A percentile compares a stretch with the other conserved stretches of the same genome.
Conservation (phyloP, 768 basidiomycete genomes). For the Sistotremastrum niveocremeum region DNA sequence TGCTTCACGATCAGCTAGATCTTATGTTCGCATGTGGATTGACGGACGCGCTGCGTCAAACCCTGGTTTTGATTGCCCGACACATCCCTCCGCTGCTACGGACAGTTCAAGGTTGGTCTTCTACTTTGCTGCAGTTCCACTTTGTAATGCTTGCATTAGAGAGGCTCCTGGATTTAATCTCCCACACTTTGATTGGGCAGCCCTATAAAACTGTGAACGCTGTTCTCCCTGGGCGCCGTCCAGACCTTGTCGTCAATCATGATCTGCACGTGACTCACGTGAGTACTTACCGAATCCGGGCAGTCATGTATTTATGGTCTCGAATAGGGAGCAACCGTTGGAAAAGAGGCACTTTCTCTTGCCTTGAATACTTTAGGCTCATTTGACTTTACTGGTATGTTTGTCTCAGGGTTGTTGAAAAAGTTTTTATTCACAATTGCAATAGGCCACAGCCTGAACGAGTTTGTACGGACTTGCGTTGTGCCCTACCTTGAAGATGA, state of each 20-base stretch:
- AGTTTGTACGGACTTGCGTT: slow-evolving; percentile 86
- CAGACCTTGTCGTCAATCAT: no score
- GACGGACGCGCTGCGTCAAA: slow-evolving; percentile 76
- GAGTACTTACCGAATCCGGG: no score
- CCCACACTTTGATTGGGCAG: slow-evolving; percentile 67
- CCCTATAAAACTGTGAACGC: slow-evolving; percentile 82
- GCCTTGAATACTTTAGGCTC: slow-evolving; percentile 78
- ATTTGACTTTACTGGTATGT: slow-evolving; percentile 86
- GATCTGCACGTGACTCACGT: no score
- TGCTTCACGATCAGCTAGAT: slow-evolving; percentile 92
- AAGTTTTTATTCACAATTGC: slow-evolving; percentile 2
- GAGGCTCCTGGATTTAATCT: slow-evolving; percentile 77
- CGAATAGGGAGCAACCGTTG: no score
- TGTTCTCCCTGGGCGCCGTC: no score
- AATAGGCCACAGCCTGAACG: slow-evolving; percentile 82
- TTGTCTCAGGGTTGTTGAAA: not conserved
- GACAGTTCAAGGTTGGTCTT: slow-evolving; percentile 68
- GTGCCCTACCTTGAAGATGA: slow-evolving; percentile 93
- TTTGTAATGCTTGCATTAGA: slow-evolving; percentile 31
- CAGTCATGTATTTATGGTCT: no score
- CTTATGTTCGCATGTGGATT: slow-evolving; percentile 92
- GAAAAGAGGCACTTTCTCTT: slow-evolving; percentile 38
- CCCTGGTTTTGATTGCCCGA: slow-evolving; percentile 70
- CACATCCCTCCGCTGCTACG: slow-evolving; percentile 83
- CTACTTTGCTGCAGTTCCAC: not conserved